A percentile compares a stretch with the other conserved stretches of the same genome.
These are phyloP conservation scores for Podospora pseudopauciseta DNA, from an alignment of 495 filamentous ascomycete genomes.

Conservation along the genomic window DNA sequence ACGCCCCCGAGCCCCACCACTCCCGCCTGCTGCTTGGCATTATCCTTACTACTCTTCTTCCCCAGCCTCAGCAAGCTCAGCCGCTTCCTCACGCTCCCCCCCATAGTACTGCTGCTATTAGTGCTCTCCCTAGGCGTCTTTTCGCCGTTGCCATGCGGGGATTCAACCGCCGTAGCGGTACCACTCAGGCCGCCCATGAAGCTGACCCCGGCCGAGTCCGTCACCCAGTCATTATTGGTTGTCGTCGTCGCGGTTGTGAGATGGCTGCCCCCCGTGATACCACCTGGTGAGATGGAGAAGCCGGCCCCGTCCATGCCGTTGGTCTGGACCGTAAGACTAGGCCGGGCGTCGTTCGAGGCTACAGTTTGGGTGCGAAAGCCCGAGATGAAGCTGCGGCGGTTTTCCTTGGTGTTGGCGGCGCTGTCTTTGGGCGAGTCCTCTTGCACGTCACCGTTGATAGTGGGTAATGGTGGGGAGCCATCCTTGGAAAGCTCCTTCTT, in stretches of 20 bases:
- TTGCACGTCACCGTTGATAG: constrained; percentile 15
- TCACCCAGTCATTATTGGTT: constrained; percentile 18
- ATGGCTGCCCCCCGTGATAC: constrained; percentile 2
- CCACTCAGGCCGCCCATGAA: constrained; percentile 1
- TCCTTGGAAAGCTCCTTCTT: constrained; percentile 31
- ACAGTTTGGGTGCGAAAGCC: constrained; percentile 7
- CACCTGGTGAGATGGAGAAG: constrained; percentile 4
- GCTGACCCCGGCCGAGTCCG: constrained; percentile 2
- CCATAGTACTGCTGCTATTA: constrained; percentile 7
- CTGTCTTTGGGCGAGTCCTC: constrained; percentile 2
- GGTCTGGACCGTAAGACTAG: constrained; percentile 5
- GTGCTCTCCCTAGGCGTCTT: constrained; percentile 10
- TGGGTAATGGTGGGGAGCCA: constrained; percentile 12
- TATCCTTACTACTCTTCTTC: constrained; percentile 56
- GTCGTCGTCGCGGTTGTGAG: constrained; percentile 18
- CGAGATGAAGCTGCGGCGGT: constrained; percentile 18
- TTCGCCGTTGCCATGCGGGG: constrained; percentile 21
- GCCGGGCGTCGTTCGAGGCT: neutral
- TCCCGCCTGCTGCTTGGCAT: neutral
- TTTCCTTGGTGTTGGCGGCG: constrained; percentile 5
- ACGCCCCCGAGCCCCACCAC: constrained; percentile 31
- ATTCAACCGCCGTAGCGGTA: neutral
- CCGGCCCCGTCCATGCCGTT: constrained; percentile 1
- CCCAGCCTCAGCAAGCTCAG: constrained; percentile 65
- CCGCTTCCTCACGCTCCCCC: constrained; percentile 59